phyloP scores from a whole-genome alignment of 176 grass and related monocot genomes.

The Rhynchospora pubera region DNA sequence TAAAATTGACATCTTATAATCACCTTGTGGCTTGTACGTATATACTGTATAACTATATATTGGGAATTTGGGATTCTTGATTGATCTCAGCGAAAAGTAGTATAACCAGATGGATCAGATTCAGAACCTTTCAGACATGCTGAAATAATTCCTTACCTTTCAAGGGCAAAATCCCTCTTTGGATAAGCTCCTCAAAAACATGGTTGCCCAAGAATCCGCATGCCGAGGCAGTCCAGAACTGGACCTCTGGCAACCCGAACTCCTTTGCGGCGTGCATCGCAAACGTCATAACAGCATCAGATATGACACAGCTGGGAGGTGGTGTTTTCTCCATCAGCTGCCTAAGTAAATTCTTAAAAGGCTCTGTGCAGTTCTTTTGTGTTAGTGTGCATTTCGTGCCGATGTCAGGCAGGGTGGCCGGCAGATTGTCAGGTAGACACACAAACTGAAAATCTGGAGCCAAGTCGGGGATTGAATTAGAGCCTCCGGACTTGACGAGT shows the following conservation, averaged over 20 bases:
- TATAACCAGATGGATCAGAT: neutral
- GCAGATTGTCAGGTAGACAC: conserved; percentile 27
- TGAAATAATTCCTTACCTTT: neutral
- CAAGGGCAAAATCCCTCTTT: conserved; percentile 18
- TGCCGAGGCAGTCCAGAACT: conserved; percentile 43
- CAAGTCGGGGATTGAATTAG: neutral
- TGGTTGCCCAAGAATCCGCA: conserved; percentile 24
- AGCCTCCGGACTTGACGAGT: neutral
- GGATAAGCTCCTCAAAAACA: conserved; percentile 21
- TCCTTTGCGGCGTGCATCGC: conserved; percentile 24
- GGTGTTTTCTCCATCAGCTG: conserved; percentile 9
- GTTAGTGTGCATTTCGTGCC: conserved; percentile 5
- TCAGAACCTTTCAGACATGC: neutral
- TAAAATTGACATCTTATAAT: neutral
- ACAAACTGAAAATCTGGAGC: conserved; percentile 23
- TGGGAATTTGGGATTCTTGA: neutral
- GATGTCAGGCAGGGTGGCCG: neutral
- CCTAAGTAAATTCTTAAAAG: conserved; percentile 19
- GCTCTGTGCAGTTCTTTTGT: conserved; percentile 22
- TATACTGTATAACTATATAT: no score
- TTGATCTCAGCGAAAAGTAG: neutral
- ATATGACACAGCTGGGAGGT: conserved; percentile 22
- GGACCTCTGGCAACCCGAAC: conserved; percentile 22
- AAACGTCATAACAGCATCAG: conserved; percentile 30
- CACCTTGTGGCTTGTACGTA: neutral